Conservation (phyloP, 2,329 filamentous ascomycete species). For the Fusarium devonianum region DNA sequence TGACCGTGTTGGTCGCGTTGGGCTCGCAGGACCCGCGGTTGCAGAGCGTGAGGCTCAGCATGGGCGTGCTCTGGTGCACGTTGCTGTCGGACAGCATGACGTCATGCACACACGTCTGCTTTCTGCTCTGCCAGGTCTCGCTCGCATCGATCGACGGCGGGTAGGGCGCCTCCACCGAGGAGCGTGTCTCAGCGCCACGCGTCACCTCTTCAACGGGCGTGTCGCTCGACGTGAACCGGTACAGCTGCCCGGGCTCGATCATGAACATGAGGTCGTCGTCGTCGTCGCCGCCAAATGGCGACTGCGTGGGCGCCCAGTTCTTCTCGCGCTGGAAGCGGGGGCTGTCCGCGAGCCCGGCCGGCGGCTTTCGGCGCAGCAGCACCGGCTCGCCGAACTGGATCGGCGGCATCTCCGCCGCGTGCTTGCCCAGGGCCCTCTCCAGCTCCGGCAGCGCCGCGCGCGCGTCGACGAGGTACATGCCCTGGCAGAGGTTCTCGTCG, state of each 20-base stretch:
- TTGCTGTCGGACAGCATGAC: constrained; percentile 34
- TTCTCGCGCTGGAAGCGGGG: constrained; percentile 35
- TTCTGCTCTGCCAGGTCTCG: constrained; percentile 32
- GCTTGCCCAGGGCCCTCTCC: constrained; percentile 22
- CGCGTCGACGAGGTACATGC: constrained; percentile 34
- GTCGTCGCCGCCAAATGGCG: constrained; percentile 25
- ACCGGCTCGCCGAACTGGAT: constrained; percentile 30
- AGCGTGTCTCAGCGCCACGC: constrained; percentile 21
- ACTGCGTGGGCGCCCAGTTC: constrained; percentile 34
- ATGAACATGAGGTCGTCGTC: constrained; percentile 37
- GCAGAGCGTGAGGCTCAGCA: constrained; percentile 35
- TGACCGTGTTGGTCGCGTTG: constrained; percentile 29
- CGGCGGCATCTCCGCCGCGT: constrained; percentile 24
- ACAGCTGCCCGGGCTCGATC: constrained; percentile 33
- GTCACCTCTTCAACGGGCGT: constrained; percentile 20
- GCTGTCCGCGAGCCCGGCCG: constrained; percentile 20
- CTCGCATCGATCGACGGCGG: constrained; percentile 19
- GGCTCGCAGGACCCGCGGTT: constrained; percentile 30
- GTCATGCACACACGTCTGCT: constrained; percentile 32
- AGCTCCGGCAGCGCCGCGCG: constrained; percentile 34
- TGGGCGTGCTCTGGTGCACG: constrained; percentile 37
- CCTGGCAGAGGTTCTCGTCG: constrained; percentile 34
- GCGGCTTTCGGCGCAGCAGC: constrained; percentile 28
- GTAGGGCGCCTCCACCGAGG: constrained; percentile 31
- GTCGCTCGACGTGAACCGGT: constrained; percentile 19